Evolutionary conservation across 208 protist species (phyloP), one percentile per base, ranked within the genome.

Genomic region (Crithidia bombi): DNA sequence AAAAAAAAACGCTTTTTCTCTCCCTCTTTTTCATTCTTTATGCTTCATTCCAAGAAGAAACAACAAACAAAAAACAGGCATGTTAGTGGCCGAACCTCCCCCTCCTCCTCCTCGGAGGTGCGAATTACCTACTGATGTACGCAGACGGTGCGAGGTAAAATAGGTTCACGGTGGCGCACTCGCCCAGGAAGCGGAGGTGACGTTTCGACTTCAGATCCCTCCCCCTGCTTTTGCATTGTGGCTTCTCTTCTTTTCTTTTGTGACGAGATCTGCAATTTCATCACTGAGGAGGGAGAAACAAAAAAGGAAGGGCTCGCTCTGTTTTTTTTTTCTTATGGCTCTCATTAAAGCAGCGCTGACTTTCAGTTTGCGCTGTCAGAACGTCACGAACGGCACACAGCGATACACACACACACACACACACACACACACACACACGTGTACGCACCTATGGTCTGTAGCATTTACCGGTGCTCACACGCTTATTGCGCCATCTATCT

Each of bases 331-430:
- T 52, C 15, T 6, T 9, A 39, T 41, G 28, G 28, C n/a, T 56
- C 6, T 32, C 25, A 11, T 56, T 56, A 66, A 26, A 74, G n/a
- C n/a, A n/a, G n/a, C n/a, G n/a, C n/a, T n/a, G n/a, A n/a, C n/a
- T n/a, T n/a, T n/a, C n/a, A n/a, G n/a, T n/a, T n/a, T n/a, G n/a
- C n/a, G n/a, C n/a, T n/a, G n/a, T n/a, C n/a, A n/a, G n/a, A n/a
- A n/a, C n/a, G n/a, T n/a, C n/a, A n/a, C n/a, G n/a, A n/a, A n/a
- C n/a, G n/a, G n/a, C 43, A 52, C 54, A 51, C 62, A 63, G 41
- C 50, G 28, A 63, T 52, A 61, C 54, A 50, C 54, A 55, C 38
- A 63, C 41, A 57, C 62, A 25, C 30, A 46, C 33, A 9, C n/a
- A 35, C 19, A 54, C 21, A 56, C 21, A 7, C 43, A 15, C 12